A percentile compares a stretch with the other conserved stretches of the same genome.
phyloP scores from a whole-genome alignment of 1,284 basidiomycete species.

The Moesziomyces sp. region DNA sequence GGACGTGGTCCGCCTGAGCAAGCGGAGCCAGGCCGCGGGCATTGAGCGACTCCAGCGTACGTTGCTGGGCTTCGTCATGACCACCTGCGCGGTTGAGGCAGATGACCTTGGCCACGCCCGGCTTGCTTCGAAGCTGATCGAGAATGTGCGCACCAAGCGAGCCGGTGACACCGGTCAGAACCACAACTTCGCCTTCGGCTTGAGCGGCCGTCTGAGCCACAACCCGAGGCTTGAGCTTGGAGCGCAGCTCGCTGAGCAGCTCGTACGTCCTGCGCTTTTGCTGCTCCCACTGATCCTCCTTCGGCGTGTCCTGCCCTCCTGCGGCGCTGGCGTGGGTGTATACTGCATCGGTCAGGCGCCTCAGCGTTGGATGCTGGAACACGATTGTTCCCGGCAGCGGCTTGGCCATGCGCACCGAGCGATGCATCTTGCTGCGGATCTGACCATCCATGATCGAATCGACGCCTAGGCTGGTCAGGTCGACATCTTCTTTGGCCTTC shows the following conservation, averaged over 20 bases:
- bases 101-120: slow-evolving; percentile 22
- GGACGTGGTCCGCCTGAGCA: not conserved
- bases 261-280: slow-evolving; percentile 50
- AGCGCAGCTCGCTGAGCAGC: slow-evolving; percentile 16
- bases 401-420: slow-evolving; percentile 13
- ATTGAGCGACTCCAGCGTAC: slow-evolving; percentile 26
- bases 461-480: slow-evolving; percentile 71
- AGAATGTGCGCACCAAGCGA: slow-evolving; percentile 51
- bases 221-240: slow-evolving; percentile 15
- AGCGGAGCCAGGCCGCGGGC: slow-evolving; percentile 18
- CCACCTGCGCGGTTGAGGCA: slow-evolving; percentile 36
- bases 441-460: slow-evolving; percentile 74
- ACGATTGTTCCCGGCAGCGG: slow-evolving; percentile 68
- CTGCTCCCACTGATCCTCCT: slow-evolving; percentile 42
- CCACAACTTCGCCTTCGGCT: slow-evolving; percentile 14
- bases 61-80: slow-evolving; percentile 34
- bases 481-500: slow-evolving; percentile 60
- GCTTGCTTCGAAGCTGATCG: slow-evolving; percentile 28
- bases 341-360: slow-evolving; percentile 61
- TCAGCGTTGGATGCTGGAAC: slow-evolving; percentile 70
- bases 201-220: not conserved
- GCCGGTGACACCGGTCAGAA: slow-evolving; percentile 55
- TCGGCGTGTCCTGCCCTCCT: not conserved
- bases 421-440: slow-evolving; percentile 68
- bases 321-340: slow-evolving; percentile 12